Evolutionary conservation across 345 rosid genomes (phyloP).

Genomic region (Linum usitatissimum): DNA sequence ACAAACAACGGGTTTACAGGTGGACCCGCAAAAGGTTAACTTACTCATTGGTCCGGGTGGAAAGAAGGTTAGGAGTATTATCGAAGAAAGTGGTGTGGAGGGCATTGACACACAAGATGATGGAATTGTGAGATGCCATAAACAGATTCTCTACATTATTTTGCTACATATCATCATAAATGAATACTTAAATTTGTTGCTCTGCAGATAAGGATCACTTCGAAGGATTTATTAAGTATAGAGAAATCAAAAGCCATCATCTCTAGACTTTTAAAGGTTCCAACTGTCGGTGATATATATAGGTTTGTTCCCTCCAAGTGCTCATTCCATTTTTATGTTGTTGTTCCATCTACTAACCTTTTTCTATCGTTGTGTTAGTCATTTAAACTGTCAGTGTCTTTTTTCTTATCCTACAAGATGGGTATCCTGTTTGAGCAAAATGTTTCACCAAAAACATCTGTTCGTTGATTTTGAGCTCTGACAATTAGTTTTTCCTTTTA

Average conservation of each 20-base stretch:
- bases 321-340: background rate
- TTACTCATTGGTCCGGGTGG: slow-evolving; percentile 90
- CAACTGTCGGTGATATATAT: slow-evolving; percentile 72
- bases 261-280: slow-evolving; percentile 72
- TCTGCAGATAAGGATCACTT: slow-evolving; percentile 80
- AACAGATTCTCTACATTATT: slow-evolving; percentile 11
- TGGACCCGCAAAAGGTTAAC: slow-evolving; percentile 69
- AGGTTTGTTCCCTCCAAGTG: slow-evolving; percentile 33
- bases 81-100: slow-evolving; percentile 92
- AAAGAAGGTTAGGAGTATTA: slow-evolving; percentile 89
- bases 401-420: background rate
- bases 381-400: no score
- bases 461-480: background rate
- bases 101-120: slow-evolving; percentile 78
- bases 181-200: slow-evolving; percentile 11
- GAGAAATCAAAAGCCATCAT: slow-evolving; percentile 82
- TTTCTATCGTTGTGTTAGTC: no score
- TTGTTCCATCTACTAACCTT: background rate
- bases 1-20: slow-evolving; percentile 30
- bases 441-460: no score
- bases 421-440: background rate
- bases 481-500: no score
- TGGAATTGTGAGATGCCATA: slow-evolving; percentile 60
- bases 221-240: slow-evolving; percentile 60
- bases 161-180: slow-evolving; percentile 13